phyloP scores from a whole-genome alignment of 805 yeast species.

The Groenewaldozyma tartarivorans region DNA sequence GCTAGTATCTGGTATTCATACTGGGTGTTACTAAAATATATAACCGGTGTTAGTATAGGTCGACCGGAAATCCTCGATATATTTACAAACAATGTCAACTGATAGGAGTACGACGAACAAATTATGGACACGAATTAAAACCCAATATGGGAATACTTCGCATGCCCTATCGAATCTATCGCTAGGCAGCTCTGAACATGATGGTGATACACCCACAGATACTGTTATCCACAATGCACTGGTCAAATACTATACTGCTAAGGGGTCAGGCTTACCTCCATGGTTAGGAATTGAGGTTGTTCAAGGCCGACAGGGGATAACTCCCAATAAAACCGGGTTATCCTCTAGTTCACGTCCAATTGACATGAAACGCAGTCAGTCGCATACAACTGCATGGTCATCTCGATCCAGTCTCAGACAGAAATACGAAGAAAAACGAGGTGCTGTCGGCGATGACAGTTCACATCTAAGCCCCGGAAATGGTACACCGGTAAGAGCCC shows the following conservation, averaged over 20 bases:
- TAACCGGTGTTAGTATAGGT: too few species aligned
- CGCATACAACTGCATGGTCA: slow-evolving; percentile 3
- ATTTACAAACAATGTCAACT: background rate
- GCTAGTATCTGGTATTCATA: too few species aligned
- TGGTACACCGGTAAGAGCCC: slow-evolving; percentile 7
- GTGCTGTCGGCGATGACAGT: background rate
- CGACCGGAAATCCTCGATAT: too few species aligned
- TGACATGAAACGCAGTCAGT: background rate
- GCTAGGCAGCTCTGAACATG: slow-evolving; percentile 28
- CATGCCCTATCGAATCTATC: slow-evolving; percentile 22
- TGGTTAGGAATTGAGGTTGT: slow-evolving; percentile 23
- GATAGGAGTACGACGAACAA: background rate
- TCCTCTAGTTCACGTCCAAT: background rate
- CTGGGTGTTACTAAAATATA: too few species aligned
- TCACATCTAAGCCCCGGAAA: slow-evolving; percentile 1
- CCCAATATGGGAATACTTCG: slow-evolving; percentile 19
- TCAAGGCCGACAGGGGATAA: background rate
- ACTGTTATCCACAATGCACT: slow-evolving; percentile 39
- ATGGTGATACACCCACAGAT: slow-evolving; percentile 33
- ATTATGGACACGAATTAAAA: slow-evolving; percentile 24
- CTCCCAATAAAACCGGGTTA: too few species aligned
- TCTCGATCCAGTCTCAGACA: slow-evolving; percentile 17
- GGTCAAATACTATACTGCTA: slow-evolving; percentile 31
- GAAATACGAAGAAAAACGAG: slow-evolving; percentile 8
- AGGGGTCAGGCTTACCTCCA: slow-evolving; percentile 20